These are phyloP conservation scores for Cystoisospora suis DNA, from an alignment of 169 alveolate genomes.

Conservation along the genomic window DNA sequence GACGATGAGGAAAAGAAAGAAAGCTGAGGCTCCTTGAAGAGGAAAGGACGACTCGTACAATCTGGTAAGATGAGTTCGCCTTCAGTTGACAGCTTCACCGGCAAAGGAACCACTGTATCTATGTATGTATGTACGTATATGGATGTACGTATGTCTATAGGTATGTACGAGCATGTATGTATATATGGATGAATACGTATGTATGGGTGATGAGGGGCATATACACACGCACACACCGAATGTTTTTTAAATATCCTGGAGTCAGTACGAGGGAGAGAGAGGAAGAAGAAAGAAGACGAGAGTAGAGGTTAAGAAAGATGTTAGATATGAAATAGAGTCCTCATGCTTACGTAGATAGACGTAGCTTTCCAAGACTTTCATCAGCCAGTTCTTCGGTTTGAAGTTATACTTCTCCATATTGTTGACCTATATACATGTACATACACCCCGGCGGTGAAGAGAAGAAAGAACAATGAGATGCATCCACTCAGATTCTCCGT, in stretches of 20 bases:
- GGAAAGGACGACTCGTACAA: too few species aligned
- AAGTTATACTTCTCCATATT: constrained; percentile 85
- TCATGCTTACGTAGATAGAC: constrained; percentile 70
- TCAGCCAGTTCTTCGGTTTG: constrained; percentile 78
- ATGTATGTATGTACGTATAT: background rate
- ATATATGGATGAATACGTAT: background rate
- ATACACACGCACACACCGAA: background rate
- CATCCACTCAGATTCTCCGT: too few species aligned
- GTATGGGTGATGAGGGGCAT: background rate
- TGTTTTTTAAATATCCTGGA: background rate
- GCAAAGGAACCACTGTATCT: background rate
- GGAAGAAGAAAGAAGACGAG: background rate
- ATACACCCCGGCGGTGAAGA: too few species aligned
- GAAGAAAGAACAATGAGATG: too few species aligned
- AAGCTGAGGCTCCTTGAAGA: too few species aligned
- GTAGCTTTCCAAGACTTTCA: constrained; percentile 66
- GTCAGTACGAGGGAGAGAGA: background rate
- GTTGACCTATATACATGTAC: constrained; percentile 70
- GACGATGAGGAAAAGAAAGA: too few species aligned
- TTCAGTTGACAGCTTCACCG: background rate
- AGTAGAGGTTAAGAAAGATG: background rate
- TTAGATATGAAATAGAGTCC: too few species aligned
- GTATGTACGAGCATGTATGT: background rate
- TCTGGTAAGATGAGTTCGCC: too few species aligned
- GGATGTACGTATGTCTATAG: too few species aligned